phyloP scores from a whole-genome alignment of 2,329 filamentous ascomycete genomes.

The Fonsecaea nubica region DNA sequence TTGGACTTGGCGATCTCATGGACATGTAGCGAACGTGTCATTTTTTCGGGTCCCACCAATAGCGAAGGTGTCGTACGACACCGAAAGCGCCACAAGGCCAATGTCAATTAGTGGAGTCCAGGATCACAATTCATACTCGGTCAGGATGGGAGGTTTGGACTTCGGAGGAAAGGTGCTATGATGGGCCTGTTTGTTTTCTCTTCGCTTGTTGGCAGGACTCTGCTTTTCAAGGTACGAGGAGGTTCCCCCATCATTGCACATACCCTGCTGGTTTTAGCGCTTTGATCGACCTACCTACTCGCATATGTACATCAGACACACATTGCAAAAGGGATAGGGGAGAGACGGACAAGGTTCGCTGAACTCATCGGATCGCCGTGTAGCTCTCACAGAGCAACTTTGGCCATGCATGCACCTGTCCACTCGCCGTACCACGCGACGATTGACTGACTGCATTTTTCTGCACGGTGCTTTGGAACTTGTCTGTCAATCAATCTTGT shows the following conservation, averaged over 20 bases:
- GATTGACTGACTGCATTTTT: constrained; percentile 2
- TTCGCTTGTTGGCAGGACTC: neutral
- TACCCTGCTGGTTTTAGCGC: neutral
- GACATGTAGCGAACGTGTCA: constrained; percentile 31
- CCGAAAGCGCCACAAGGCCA: constrained; percentile 13
- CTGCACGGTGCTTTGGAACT: constrained; percentile 3
- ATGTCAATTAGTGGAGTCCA: constrained; percentile 2
- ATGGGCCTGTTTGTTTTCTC: neutral
- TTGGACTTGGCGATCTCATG: constrained; percentile 20
- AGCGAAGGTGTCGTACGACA: constrained; percentile 22
- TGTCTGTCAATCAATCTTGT: neutral
- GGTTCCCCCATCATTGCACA: neutral
- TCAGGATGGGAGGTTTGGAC: neutral
- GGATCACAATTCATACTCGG: neutral
- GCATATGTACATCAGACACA: neutral
- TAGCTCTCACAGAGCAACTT: neutral
- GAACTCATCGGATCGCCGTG: neutral
- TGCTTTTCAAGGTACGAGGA: neutral
- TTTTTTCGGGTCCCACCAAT: constrained; percentile 18
- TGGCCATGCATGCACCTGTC: neutral
- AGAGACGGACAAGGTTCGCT: neutral
- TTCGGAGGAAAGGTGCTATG: neutral
- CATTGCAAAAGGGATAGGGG: neutral
- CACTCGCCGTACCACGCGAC: constrained; percentile 2
- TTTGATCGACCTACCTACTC: neutral